Base-by-base conservation (phyloP, 768 basidiomycete species). In the Psilocybe sp. region DNA sequence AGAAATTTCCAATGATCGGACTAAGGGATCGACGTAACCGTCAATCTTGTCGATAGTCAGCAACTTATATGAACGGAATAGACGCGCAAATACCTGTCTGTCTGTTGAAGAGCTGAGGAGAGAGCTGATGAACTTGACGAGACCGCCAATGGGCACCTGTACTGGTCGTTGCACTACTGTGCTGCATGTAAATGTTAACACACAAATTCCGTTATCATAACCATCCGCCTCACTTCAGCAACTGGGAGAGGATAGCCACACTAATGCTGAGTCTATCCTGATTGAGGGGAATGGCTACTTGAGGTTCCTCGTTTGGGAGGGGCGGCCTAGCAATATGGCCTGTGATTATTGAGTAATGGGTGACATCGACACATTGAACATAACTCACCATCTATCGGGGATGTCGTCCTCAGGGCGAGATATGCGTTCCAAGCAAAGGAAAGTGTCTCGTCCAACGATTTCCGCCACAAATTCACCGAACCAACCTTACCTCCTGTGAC, bases 401-500 rank as follows among this genome's bases (percentile, higher is more conserved):
- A 89, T 12, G 87, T 85, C 11, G 81, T 79, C 50, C 87, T 72
- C 43, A 92, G 52, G 5, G 73, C 64, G 20, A 68, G 52, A 60
- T 89, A 80, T 2, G 86, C 77, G 50, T 70, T 74, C 81, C 81
- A 85, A n/a, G 79, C 82, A 59, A 85, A 82, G 0, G 68, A 69
- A 43, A 92, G 51, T 1, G 84, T 82, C 23, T 85, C 85, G 43
- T 91, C 87, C 19, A 92, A 51, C 13, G 81, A 82, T 58, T 86
- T 89, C 54, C 84, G 77, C 91, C 91, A 93, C 5, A 86, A 58
- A 45, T 72, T 79, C 10, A 81, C 73, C 13, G 84, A 82, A 19
- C 85, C 87, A 8, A 89, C 82, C 66, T 91, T 93, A 7, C 92
- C 91, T 16, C 89, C 89, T 0, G 87, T 84, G 23, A 80, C 67